Evolutionary conservation across 768 basidiomycete species (phyloP).

Genomic region (Suillus americanus): DNA sequence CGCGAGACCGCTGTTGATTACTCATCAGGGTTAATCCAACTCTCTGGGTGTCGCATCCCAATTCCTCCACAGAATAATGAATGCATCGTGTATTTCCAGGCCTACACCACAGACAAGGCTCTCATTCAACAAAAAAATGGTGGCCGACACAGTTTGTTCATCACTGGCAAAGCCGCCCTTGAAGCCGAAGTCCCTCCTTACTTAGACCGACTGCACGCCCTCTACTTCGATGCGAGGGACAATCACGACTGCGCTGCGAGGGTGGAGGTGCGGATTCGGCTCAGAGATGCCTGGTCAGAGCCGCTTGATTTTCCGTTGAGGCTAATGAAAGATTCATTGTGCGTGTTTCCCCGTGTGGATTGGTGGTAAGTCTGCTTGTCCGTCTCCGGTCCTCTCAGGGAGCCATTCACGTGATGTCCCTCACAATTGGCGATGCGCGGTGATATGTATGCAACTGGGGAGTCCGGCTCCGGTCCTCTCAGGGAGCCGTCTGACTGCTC

Average conservation of each 20-base stretch:
- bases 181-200: slow-evolving; percentile 6
- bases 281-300: neutral
- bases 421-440: too few species aligned
- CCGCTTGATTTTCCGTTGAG: fast-evolving
- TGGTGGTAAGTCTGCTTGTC: too few species aligned
- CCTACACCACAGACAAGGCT: slow-evolving; percentile 36
- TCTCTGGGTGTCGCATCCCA: slow-evolving; percentile 32
- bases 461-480: too few species aligned
- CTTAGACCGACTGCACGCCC: neutral
- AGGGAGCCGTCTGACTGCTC: too few species aligned
- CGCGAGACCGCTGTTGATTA: slow-evolving; percentile 25
- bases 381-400: too few species aligned
- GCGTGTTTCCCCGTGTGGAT: too few species aligned
- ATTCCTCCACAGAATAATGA: slow-evolving; percentile 16
- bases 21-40: slow-evolving; percentile 25
- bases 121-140: slow-evolving; percentile 22
- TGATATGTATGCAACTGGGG: too few species aligned
- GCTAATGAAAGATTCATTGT: neutral
- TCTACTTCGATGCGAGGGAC: neutral
- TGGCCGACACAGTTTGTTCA: slow-evolving; percentile 19
- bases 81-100: slow-evolving; percentile 24
- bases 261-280: neutral
- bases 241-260: neutral
- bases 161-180: slow-evolving; percentile 21
- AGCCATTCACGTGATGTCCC: too few species aligned